Evolutionary conservation across 345 rosid genomes (phyloP).

Genomic region (Physaria fendleri): DNA sequence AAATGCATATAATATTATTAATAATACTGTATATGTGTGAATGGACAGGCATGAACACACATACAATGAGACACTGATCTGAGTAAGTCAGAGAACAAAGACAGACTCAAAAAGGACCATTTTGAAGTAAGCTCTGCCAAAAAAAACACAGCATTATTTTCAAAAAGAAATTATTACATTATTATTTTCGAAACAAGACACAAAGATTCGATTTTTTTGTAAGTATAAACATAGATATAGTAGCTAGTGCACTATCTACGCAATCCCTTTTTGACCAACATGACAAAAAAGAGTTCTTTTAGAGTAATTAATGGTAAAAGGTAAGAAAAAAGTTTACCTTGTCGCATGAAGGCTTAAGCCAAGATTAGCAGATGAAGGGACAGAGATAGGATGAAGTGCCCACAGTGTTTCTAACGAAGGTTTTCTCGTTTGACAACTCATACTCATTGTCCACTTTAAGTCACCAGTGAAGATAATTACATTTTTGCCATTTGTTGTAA

Average conservation of each 20-base stretch:
- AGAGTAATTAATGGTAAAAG: conserved; percentile 24
- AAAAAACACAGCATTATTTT: conserved; percentile 16
- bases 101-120: conserved; percentile 32
- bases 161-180: background rate
- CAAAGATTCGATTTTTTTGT: conserved; percentile 30
- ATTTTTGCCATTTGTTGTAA: conserved; percentile 39
- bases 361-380: conserved; percentile 79
- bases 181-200: conserved; percentile 23
- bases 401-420: conserved; percentile 76
- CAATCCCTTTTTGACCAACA: conserved; percentile 28
- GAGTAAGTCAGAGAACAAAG: conserved; percentile 28
- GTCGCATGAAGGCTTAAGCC: conserved; percentile 74
- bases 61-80: conserved; percentile 27
- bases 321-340: conserved; percentile 39
- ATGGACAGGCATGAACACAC: conserved; percentile 19
- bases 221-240: conserved; percentile 17
- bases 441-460: conserved; percentile 66
- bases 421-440: conserved; percentile 71
- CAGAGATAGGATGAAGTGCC: conserved; percentile 76
- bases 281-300: conserved; percentile 11
- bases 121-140: conserved; percentile 22
- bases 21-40: conserved; percentile 17
- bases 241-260: conserved; percentile 35
- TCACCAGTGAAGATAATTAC: conserved; percentile 72
- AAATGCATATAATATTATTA: background rate